Evolutionary conservation across 1,284 basidiomycete species (phyloP).

Genomic region (Schizophyllum amplum): DNA sequence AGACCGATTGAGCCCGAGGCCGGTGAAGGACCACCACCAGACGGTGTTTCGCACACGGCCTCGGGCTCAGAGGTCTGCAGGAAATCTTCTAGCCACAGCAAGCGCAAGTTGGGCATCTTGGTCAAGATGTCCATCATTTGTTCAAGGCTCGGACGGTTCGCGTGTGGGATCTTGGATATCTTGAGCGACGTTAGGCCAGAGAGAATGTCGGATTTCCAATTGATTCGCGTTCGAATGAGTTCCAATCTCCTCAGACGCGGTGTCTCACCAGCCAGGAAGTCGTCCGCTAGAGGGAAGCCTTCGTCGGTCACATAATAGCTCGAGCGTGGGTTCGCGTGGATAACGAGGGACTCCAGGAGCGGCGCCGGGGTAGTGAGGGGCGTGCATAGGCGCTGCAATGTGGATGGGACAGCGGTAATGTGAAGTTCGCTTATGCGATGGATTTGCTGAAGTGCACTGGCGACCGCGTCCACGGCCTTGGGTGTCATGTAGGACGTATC

Average conservation of each 20-base stretch:
- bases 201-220: slow-evolving; percentile 21
- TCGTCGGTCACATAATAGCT: slow-evolving; percentile 2
- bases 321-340: slow-evolving; percentile 7
- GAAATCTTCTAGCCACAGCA: slow-evolving; percentile 18
- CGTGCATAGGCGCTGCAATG: neutral
- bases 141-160: slow-evolving; percentile 15
- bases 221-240: slow-evolving; percentile 19
- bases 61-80: slow-evolving; percentile 7
- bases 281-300: slow-evolving; percentile 12
- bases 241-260: slow-evolving; percentile 23
- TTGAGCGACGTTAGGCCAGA: slow-evolving; percentile 21
- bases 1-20: too few relatives aligned
- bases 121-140: slow-evolving; percentile 20
- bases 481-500: slow-evolving; percentile 14
- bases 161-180: slow-evolving; percentile 16
- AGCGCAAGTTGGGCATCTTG: slow-evolving; percentile 22
- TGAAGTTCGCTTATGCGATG: slow-evolving; percentile 16
- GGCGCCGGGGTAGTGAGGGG: slow-evolving; percentile 4
- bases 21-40: too few relatives aligned
- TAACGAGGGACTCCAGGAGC: slow-evolving; percentile 2
- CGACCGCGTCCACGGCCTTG: slow-evolving; percentile 14
- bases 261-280: slow-evolving; percentile 17
- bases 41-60: slow-evolving; percentile 19
- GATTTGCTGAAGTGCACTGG: slow-evolving; percentile 14
- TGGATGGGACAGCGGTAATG: neutral